Evolutionary conservation across 768 basidiomycete genomes (phyloP).

Genomic region (Phanerochaete carnosa): DNA sequence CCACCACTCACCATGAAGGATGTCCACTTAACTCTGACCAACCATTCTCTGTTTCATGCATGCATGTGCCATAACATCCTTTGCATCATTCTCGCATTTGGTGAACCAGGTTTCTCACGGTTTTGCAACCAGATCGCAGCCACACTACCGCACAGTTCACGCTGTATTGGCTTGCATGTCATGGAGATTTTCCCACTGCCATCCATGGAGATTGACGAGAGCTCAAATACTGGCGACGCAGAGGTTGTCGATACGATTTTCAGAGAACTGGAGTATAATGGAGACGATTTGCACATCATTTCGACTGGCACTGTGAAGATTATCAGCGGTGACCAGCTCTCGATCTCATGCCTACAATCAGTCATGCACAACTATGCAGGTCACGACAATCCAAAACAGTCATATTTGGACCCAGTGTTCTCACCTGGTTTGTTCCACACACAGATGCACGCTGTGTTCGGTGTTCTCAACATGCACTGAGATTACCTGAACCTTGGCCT

Average conservation of each 20-base stretch:
- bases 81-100: conserved; percentile 28
- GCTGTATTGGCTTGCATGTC: conserved; percentile 26
- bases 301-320: conserved; percentile 12
- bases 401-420: conserved; percentile 24
- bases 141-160: neutral
- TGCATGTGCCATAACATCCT: conserved; percentile 26
- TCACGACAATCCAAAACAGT: conserved; percentile 24
- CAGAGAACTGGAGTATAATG: conserved; percentile 23
- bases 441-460: conserved; percentile 32
- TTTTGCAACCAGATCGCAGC: conserved; percentile 2
- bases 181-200: conserved; percentile 29
- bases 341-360: conserved; percentile 31
- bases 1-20: conserved; percentile 23
- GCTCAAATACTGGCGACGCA: conserved; percentile 31
- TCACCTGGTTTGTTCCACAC: conserved; percentile 36
- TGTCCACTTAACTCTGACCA: conserved; percentile 23
- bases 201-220: conserved; percentile 35
- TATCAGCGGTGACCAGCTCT: conserved; percentile 34
- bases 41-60: conserved; percentile 14
- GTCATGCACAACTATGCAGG: conserved; percentile 29
- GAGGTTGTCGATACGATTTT: conserved; percentile 29
- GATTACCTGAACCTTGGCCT: conserved; percentile 29
- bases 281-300: neutral
- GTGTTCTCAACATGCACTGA: conserved; percentile 29
- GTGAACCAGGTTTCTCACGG: conserved; percentile 27